Evolutionary conservation across 163 green algal genomes (phyloP), one percentile per base, ranked within the genome.

Genomic region (Chlamydomonas reinhardtii): DNA sequence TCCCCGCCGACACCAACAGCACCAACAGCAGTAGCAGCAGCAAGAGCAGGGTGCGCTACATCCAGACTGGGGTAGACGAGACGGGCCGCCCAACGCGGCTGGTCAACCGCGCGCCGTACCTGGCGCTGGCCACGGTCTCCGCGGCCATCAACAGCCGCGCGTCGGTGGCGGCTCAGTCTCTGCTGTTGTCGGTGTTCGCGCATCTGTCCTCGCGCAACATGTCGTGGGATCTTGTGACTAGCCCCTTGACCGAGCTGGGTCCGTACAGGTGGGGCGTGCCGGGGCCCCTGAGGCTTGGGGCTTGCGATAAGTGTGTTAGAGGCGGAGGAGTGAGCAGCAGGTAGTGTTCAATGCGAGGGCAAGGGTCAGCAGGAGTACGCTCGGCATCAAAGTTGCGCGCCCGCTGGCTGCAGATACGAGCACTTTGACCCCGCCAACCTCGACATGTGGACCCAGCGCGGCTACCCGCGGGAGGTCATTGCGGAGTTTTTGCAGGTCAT

Each of bases 61-160:
- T 56, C 48, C 48, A 56, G 48, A 56, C 48, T 1, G 48, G 48
- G 11, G 48, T 56, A 14, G 48, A 56, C 48, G 48, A 56, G 48
- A 56, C 48, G 48, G 48, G 48, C 48, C 48, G 48, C 12, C 48
- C 48, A 1, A 56, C 39, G 32, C 52, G 52, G 14, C 79, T 85
- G 66, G 81, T 87, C 81, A 87, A 87, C 71, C 56, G 70, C 8
- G 81, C 81, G 27, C 81, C 81, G 14, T 87, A 69, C 71, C 69
- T 87, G 2, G 81, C 81, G 31, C 48, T 87, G 20, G 35, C 70
- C 37, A 81, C 56, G 8, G 81, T 76, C 22, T 80, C 81, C 24
- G 79, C 54, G 24, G 48, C n/a, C 69, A 72, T 85, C 54, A 72
- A 35, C 29, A 48, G 14, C 34, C 64, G n/a, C 31, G 52, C 79